Base-by-base conservation (phyloP, 768 basidiomycete species). In the Tephrocybe sp. region DNA sequence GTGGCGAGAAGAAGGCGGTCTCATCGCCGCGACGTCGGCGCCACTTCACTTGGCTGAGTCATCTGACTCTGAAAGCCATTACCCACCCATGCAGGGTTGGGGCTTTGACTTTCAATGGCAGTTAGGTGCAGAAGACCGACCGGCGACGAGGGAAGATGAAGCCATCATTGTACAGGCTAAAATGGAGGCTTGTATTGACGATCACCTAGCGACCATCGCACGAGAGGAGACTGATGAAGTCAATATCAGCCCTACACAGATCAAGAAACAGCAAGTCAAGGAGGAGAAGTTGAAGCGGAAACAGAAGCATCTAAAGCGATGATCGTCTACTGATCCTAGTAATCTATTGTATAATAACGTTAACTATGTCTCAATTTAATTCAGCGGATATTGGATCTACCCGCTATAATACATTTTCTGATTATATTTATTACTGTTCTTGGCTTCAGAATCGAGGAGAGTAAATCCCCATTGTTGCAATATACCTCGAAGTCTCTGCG, bases 51-150 rank as follows among this genome's bases (percentile, higher is more conserved):
- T 55, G 7, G 22, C 45, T 4, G 49, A 47, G 47, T 38, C 53
- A 47, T 41, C 51, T 32, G 25, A 40, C 28, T 40, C 57, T 4
- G 51, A 45, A n/a, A 24, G 36, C 5, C 46, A 31, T 21, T 32
- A 44, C 24, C 21, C 44, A 37, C 50, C 49, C 30, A 62, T 64
- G n/a, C 81, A 78, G 43, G 89, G 87, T 2, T 92, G 89, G 89
- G 89, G 89, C 44, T 90, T 92, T 61, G 89, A 92, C 67, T 81
- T 92, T 52, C 85, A 91, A 65, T 89, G 88, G 89, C 66, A 71
- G 35, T 37, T 73, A 40, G 48, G 48, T 18, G 57, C 68, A 27
- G 63, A 69, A 18, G 69, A 70, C 12, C 47, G 60, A 52, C 43
- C 24, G 41, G 44, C 34, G 52, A 54, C 9, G 27, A 52, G 47